Conservation (phyloP, 176 grass and related monocot genomes). For the Tillandsia fasciculata region DNA sequence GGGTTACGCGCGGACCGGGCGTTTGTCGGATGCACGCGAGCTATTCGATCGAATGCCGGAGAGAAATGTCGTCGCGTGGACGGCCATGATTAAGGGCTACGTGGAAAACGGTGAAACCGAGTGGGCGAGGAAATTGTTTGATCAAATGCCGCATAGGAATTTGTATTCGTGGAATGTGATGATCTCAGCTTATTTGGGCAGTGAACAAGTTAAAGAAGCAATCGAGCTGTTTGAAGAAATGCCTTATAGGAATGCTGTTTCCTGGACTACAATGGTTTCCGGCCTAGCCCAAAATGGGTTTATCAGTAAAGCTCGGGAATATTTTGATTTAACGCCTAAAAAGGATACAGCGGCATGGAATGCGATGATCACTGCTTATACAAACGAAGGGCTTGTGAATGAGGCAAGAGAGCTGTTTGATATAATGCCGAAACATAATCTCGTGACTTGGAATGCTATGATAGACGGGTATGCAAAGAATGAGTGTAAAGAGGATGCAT, state of each 20-base stretch:
- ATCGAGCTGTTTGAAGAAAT: slow-evolving; percentile 12
- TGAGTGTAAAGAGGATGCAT: slow-evolving; percentile 5
- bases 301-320: slow-evolving; percentile 8
- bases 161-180: slow-evolving; percentile 27
- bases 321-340: slow-evolving; percentile 16
- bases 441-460: slow-evolving; percentile 20
- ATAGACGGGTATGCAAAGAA: slow-evolving; percentile 17
- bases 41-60: slow-evolving; percentile 22
- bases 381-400: slow-evolving; percentile 1
- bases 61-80: slow-evolving; percentile 24
- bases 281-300: slow-evolving; percentile 17
- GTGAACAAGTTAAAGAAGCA: slow-evolving; percentile 1
- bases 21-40: slow-evolving; percentile 1
- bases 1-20: slow-evolving; percentile 17
- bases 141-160: slow-evolving; percentile 18
- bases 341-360: slow-evolving; percentile 24
- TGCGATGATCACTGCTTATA: slow-evolving; percentile 19
- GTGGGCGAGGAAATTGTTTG: slow-evolving; percentile 15
- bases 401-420: slow-evolving; percentile 13
- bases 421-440: slow-evolving; percentile 7
- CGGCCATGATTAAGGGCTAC: slow-evolving; percentile 18
- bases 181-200: slow-evolving; percentile 19
- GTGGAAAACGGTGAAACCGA: slow-evolving; percentile 4
- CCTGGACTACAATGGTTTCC: slow-evolving; percentile 20
- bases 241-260: slow-evolving; percentile 20